Percentiles rank a stretch among this genome's conserved stretches.
Evolutionary conservation across 2,329 filamentous ascomycete genomes (phyloP).

Genomic region (Pyrenochaeta sp.): DNA sequence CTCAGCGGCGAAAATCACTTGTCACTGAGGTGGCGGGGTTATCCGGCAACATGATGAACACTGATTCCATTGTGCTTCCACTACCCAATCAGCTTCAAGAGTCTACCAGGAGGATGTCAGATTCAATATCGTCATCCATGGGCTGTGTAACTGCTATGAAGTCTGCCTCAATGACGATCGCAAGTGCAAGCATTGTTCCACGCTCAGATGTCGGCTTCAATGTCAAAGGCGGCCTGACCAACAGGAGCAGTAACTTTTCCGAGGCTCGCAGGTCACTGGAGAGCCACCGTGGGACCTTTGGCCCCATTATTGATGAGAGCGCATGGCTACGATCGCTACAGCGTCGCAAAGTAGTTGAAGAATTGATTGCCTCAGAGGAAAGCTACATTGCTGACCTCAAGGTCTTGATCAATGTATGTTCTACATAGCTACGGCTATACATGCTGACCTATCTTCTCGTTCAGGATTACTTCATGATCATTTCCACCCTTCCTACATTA

Average conservation of each 20-base stretch:
- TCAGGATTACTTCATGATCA: slow-evolving; percentile 61
- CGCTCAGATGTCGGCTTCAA: slow-evolving; percentile 66
- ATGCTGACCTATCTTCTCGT: slow-evolving; percentile 9
- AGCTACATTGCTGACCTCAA: slow-evolving; percentile 88
- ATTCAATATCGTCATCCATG: slow-evolving; percentile 76
- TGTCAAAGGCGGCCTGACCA: slow-evolving; percentile 66
- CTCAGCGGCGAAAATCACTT: slow-evolving; percentile 47
- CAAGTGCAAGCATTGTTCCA: slow-evolving; percentile 73
- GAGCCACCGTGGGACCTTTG: slow-evolving; percentile 57
- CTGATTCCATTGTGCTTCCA: slow-evolving; percentile 14
- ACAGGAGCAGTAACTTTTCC: slow-evolving; percentile 67
- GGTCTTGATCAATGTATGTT: slow-evolving; percentile 80
- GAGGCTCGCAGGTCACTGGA: slow-evolving; percentile 70
- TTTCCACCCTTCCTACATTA: slow-evolving; percentile 74
- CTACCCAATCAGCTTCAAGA: slow-evolving; percentile 15
- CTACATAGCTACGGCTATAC: neutral
- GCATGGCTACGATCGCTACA: slow-evolving; percentile 77
- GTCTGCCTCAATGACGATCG: slow-evolving; percentile 80
- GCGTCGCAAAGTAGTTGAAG: slow-evolving; percentile 81
- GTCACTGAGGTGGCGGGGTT: slow-evolving; percentile 45
- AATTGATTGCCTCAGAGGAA: slow-evolving; percentile 86
- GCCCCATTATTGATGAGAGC: slow-evolving; percentile 68
- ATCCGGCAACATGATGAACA: slow-evolving; percentile 41
- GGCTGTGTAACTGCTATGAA: slow-evolving; percentile 82
- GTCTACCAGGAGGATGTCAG: slow-evolving; percentile 51